phyloP scores from a whole-genome alignment of 2,329 filamentous ascomycete species.

The Arthrinium phaeospermum region DNA sequence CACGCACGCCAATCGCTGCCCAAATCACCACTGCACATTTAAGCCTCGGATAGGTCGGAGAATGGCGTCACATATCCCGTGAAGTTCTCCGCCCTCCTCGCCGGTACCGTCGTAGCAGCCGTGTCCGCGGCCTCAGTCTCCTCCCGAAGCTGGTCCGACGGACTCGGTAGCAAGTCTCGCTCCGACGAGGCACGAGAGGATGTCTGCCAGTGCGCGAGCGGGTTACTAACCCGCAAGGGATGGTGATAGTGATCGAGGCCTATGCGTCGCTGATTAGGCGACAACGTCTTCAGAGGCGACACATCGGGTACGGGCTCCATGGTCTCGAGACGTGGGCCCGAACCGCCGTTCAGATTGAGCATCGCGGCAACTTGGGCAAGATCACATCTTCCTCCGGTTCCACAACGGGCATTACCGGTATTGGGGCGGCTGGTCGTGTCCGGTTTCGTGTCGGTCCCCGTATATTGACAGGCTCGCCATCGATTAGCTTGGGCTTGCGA shows the following conservation, averaged over 20 bases:
- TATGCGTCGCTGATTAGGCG: conserved; percentile 27
- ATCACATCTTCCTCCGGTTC: conserved; percentile 20
- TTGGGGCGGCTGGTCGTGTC: not conserved
- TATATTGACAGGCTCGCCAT: conserved; percentile 17
- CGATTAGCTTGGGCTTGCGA: conserved; percentile 48
- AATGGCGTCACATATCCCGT: conserved; percentile 4
- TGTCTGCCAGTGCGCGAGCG: conserved; percentile 34
- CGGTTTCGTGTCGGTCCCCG: not conserved
- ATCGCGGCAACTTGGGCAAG: conserved; percentile 32
- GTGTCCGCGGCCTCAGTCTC: conserved; percentile 33
- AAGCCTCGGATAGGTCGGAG: not conserved
- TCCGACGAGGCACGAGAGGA: conserved; percentile 27
- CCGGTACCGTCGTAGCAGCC: not conserved
- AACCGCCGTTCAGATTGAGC: conserved; percentile 30
- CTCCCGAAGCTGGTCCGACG: conserved; percentile 38
- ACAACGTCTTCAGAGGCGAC: conserved; percentile 33
- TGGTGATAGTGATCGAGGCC: conserved; percentile 31
- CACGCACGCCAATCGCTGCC: not conserved
- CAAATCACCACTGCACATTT: not conserved
- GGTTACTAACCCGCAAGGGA: conserved; percentile 37
- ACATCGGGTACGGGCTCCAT: conserved; percentile 36
- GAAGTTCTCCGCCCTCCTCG: not conserved
- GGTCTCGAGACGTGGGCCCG: conserved; percentile 31
- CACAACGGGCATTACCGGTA: not conserved
- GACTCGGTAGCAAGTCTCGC: conserved; percentile 37